These are phyloP conservation scores for Thymus mandschuricus DNA, from an alignment of 257 asterid species.

Conservation along the genomic window DNA sequence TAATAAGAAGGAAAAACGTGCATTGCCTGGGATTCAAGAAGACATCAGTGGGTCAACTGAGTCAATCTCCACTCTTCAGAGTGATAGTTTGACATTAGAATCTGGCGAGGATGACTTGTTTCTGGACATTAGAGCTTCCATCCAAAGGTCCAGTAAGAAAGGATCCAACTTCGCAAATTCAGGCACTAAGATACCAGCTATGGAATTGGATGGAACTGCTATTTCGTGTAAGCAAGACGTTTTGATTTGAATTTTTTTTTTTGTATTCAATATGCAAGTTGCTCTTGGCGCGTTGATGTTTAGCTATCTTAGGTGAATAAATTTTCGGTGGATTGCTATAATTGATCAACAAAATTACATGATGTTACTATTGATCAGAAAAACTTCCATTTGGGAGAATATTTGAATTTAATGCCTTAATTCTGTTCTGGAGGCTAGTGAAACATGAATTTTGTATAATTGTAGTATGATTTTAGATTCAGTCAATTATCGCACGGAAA, in stretches of 20 bases:
- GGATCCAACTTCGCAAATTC: constrained; percentile 37
- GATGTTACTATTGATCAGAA: neutral
- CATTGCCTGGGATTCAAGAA: constrained; percentile 76
- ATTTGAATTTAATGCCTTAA: neutral
- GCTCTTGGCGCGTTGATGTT: neutral
- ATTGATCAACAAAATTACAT: neutral
- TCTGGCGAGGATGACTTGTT: constrained; percentile 79
- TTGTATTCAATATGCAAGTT: neutral
- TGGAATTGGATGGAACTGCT: constrained; percentile 38
- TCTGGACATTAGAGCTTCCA: constrained; percentile 95
- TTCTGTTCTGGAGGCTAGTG: neutral
- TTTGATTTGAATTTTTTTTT: constrained; percentile 6
- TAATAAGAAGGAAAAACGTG: constrained; percentile 46
- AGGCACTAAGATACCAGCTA: constrained; percentile 39
- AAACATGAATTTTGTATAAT: neutral
- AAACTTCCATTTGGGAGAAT: constrained; percentile 7
- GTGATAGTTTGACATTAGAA: constrained; percentile 72
- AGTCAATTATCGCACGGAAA: neutral
- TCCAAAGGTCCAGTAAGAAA: constrained; percentile 80
- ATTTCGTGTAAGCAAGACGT: constrained; percentile 60
- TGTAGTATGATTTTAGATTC: neutral
- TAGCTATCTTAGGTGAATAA: constrained; percentile 4
- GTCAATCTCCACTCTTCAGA: constrained; percentile 75
- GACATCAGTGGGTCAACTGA: constrained; percentile 70
- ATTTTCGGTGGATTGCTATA: neutral